A percentile compares a stretch with the other conserved stretches of the same genome.
Evolutionary conservation across 371 early-diverging fungal species (phyloP).

Genomic region (Coemansia sp.): DNA sequence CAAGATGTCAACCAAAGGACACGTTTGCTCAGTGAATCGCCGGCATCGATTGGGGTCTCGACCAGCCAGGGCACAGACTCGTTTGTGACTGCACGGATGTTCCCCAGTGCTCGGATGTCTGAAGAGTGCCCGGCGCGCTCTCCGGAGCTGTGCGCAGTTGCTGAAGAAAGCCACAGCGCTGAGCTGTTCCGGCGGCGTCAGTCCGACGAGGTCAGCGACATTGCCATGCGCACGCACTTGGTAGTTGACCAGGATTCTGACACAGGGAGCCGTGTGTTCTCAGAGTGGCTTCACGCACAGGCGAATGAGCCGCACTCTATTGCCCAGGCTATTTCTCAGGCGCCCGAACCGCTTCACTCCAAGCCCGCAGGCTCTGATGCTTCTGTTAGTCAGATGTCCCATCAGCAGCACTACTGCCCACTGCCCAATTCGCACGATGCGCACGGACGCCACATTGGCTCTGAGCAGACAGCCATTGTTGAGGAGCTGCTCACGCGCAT

Average conservation of each 20-base stretch:
- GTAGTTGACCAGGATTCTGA: conserved; percentile 11
- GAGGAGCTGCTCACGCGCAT: conserved; percentile 21
- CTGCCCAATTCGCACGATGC: not conserved
- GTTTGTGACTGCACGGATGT: conserved; percentile 25
- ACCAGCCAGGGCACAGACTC: conserved; percentile 20
- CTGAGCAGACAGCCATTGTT: not conserved
- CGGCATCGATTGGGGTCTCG: not conserved
- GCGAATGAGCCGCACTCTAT: conserved; percentile 7
- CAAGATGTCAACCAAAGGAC: not conserved
- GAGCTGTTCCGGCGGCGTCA: not conserved
- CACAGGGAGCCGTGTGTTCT: conserved; percentile 6
- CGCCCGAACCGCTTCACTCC: not conserved
- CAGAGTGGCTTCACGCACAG: conserved; percentile 29
- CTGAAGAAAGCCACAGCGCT: not conserved
- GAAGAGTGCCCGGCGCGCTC: not conserved
- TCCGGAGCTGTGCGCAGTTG: not conserved
- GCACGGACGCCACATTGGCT: not conserved
- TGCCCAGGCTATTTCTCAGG: conserved; percentile 14
- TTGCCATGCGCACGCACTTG: conserved; percentile 44
- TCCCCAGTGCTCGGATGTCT: conserved; percentile 10
- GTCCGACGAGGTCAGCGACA: conserved; percentile 40
- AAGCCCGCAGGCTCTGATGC: not conserved
- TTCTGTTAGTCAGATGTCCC: not conserved
- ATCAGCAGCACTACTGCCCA: not conserved
- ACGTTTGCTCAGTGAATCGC: not conserved